Evolutionary conservation across 2,329 filamentous ascomycete species (phyloP).

Genomic region (Colletotrichum orbiculare): DNA sequence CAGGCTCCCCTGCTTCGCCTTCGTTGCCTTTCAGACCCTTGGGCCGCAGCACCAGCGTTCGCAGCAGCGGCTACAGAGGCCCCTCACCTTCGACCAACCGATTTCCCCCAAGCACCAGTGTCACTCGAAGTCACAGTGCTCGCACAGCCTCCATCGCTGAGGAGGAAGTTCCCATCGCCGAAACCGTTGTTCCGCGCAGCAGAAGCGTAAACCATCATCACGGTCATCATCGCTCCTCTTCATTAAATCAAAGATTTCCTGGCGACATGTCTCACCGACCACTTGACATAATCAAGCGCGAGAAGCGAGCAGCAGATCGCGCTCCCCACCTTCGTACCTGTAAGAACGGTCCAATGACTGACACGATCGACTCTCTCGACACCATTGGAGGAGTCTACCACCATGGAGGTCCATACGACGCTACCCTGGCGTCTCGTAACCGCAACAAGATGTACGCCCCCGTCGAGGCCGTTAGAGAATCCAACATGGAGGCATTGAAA

Average conservation of each 20-base stretch:
- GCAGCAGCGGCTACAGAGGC: slow-evolving; percentile 44
- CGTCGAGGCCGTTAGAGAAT: slow-evolving; percentile 78
- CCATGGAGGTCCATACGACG: slow-evolving; percentile 91
- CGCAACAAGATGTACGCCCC: slow-evolving; percentile 71
- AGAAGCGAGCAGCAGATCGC: slow-evolving; percentile 73
- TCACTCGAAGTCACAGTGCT: slow-evolving; percentile 45
- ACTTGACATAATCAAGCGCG: slow-evolving; percentile 72
- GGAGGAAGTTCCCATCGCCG: background rate
- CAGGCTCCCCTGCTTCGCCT: slow-evolving; percentile 31
- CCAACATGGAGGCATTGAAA: slow-evolving; percentile 80
- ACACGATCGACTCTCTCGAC: slow-evolving; percentile 86
- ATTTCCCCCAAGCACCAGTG: slow-evolving; percentile 45
- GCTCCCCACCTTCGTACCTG: slow-evolving; percentile 73
- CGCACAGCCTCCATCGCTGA: slow-evolving; percentile 26
- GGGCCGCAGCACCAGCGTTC: slow-evolving; percentile 40
- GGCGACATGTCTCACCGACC: slow-evolving; percentile 75
- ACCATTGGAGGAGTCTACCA: slow-evolving; percentile 77
- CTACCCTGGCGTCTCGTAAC: slow-evolving; percentile 81
- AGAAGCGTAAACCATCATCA: slow-evolving; percentile 33
- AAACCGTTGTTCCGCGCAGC: slow-evolving; percentile 17
- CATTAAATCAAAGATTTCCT: slow-evolving; percentile 69
- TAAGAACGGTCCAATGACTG: slow-evolving; percentile 74
- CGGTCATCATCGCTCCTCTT: slow-evolving; percentile 46
- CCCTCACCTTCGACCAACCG: slow-evolving; percentile 34
- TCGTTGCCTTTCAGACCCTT: slow-evolving; percentile 36